Evolutionary conservation across 805 yeast species (phyloP), one percentile per base, ranked within the genome.

Genomic region (Ogataea degrootiae): DNA sequence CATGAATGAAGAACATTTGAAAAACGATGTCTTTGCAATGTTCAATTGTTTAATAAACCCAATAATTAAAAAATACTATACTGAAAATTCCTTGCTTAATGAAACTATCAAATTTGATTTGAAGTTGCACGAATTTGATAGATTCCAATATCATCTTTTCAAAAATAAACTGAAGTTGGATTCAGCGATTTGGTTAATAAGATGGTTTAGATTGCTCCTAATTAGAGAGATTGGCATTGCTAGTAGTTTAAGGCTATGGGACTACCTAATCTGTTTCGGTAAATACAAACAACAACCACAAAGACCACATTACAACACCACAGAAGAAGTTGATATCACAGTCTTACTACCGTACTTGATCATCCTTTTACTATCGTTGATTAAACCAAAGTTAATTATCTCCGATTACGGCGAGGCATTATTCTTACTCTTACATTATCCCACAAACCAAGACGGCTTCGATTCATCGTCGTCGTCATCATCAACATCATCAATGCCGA

Each of bases 401-500:
- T 67, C 77, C 43, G 83, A 79, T 57, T 78, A 76, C 53, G 73
- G 79, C 14, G 82, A 78, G 51, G 72, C 76, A 5, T 61, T 79
- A 33, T 71, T 73, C 34, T 56, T 77, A 16, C 59, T 79, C 6
- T 62, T 79, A 29, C 83, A 77, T 57, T 77, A 75, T 55, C 83
- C 82, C 17, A 39, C 43, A 40, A 17, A 47, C 37, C 50, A 53
- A 34, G 45, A 43, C 21, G 42, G 36, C 6, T 33, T 38, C n/a
- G 36, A 34, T 16, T 41, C 44, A 12, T 36, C 29, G 21, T 19
- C 21, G 21, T 19, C 21, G 4, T n/a, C n/a, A 26, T 26, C 34
- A 15, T 45, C 45, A 4, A 51, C 60, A 1, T 45, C 57, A 6
- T 57, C 55, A 2, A 52, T 54, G 12, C 39, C 56, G 5, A 40